These are phyloP conservation scores for Aspergillus ochraceus DNA, from an alignment of 2,329 filamentous ascomycete genomes.

Conservation along the genomic window DNA sequence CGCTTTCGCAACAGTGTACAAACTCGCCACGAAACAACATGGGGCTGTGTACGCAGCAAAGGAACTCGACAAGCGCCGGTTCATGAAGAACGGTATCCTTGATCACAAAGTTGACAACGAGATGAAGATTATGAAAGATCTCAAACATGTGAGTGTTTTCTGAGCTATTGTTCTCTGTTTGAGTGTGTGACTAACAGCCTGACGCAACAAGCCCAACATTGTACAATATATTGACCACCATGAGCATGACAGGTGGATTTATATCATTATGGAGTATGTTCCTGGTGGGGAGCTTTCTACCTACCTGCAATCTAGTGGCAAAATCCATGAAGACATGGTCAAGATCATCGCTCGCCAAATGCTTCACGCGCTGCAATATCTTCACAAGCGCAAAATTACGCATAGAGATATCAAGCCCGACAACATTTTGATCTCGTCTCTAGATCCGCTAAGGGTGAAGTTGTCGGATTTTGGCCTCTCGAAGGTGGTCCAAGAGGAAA, in stretches of 20 bases:
- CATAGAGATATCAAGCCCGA: conserved; percentile 99
- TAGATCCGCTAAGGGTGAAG: conserved; percentile 77
- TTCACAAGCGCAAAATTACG: conserved; percentile 86
- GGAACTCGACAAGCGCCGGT: conserved; percentile 87
- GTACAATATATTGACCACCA: conserved; percentile 89
- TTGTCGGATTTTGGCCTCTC: conserved; percentile 95
- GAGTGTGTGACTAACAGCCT: conserved; percentile 7
- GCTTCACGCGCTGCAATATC: conserved; percentile 77
- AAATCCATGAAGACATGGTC: conserved; percentile 67
- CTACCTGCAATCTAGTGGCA: conserved; percentile 62
- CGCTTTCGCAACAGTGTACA: conserved; percentile 92
- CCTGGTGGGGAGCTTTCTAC: conserved; percentile 78
- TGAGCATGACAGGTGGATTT: conserved; percentile 75
- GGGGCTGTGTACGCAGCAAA: conserved; percentile 87
- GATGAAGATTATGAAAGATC: conserved; percentile 88
- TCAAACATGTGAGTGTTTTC: conserved; percentile 69
- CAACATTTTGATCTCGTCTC: conserved; percentile 82
- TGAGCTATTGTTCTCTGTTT: background rate
- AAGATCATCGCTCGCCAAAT: conserved; percentile 69
- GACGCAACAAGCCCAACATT: conserved; percentile 67
- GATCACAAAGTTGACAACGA: conserved; percentile 95
- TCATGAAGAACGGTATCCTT: conserved; percentile 87
- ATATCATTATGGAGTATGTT: conserved; percentile 97
- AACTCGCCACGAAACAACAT: conserved; percentile 80
- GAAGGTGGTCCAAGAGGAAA: conserved; percentile 89